Evolutionary conservation across 2,329 filamentous ascomycete genomes (phyloP), one percentile per base, ranked within the genome.

Genomic region (Trichoderma asperellum): DNA sequence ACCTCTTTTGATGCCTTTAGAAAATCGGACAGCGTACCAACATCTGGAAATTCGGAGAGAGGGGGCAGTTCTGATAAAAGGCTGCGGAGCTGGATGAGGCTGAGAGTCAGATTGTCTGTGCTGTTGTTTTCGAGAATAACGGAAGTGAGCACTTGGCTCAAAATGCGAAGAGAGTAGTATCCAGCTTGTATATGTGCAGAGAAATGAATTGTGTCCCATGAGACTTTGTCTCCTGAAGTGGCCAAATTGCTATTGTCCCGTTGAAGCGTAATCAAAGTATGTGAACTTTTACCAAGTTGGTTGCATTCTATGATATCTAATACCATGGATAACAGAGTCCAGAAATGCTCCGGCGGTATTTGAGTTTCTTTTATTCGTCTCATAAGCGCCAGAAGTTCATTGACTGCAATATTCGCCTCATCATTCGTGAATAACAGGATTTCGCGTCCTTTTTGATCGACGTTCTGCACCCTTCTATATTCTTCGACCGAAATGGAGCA

Each of bases 181-280:
- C 84, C 81, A 5, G 86, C 87, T 66, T 90, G 87, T 0, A 88
- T 77, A 71, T 90, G 87, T 0, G 89, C 88, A 10, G 83, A 76
- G 59, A 91, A 81, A 73, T 93, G 90, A 55, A 91, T 78, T 21
- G 85, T 79, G 11, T 85, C 81, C 91, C 90, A 92, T 1, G 72
- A 77, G 59, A 74, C n/a, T 34, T 49, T 66, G 24, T 56, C 47
- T 5, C 72, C 5, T 37, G 16, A 18, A 18, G 57, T 47, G 29
- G 5, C 7, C 1, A 66, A 5, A 2, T 21, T 59, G 8, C 43
- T n/a, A 12, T 59, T 40, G 3, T 70, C 52, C 5, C 69, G 49
- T 62, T 75, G 72, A 14, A 80, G 68, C 14, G 71, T 73, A 32
- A 71, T 68, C 21, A 77, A 68, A 12, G 56, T 58, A 27, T 76